Conservation (phyloP, 139 green algal species). For the Chlamydomonas applanata region DNA sequence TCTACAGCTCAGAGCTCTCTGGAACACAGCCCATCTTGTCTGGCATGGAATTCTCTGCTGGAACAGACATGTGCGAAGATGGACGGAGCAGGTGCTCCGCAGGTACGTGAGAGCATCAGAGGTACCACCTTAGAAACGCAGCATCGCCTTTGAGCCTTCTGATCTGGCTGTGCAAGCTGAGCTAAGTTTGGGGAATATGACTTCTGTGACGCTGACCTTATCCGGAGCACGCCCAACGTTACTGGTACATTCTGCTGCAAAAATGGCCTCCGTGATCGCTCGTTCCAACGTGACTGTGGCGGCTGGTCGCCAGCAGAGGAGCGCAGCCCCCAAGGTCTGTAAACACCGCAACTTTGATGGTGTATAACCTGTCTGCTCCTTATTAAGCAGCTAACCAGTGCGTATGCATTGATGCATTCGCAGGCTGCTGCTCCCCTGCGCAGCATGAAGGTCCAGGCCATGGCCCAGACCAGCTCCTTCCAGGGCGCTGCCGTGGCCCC, state of each 20-base stretch:
- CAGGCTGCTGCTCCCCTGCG: constrained; percentile 8
- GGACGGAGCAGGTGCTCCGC: too few species aligned
- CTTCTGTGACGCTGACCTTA: too few species aligned
- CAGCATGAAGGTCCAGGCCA: constrained; percentile 25
- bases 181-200: too few species aligned
- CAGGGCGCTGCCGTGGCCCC: constrained; percentile 23
- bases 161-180: too few species aligned
- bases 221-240: too few species aligned
- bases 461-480: constrained; percentile 27
- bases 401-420: background rate
- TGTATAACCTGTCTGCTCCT: background rate
- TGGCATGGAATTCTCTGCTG: too few species aligned
- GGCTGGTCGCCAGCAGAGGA: background rate
- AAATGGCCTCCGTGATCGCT: constrained; percentile 36
- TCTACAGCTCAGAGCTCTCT: too few species aligned
- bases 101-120: too few species aligned
- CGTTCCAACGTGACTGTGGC: background rate
- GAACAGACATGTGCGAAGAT: too few species aligned
- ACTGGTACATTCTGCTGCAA: background rate
- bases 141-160: too few species aligned
- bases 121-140: too few species aligned
- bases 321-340: background rate
- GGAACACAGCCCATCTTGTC: too few species aligned
- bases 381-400: background rate
- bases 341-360: background rate